These are phyloP conservation scores for Cordyceps tenuipes DNA, from an alignment of 2,329 filamentous ascomycete species.

Conservation along the genomic window DNA sequence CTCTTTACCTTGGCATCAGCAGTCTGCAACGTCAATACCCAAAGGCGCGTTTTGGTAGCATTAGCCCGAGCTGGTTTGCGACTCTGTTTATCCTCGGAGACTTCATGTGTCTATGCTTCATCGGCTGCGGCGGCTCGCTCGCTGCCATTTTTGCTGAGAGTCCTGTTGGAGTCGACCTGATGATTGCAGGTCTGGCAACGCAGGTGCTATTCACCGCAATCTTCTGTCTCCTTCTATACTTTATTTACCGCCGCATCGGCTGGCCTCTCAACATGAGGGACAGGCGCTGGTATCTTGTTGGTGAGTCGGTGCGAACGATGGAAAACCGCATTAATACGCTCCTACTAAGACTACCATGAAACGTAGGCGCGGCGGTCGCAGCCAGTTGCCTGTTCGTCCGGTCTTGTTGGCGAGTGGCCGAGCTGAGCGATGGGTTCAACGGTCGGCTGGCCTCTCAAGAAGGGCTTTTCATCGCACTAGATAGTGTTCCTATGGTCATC, in stretches of 20 bases:
- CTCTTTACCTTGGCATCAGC: slow-evolving; percentile 16
- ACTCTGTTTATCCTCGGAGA: slow-evolving; percentile 15
- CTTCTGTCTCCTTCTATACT: slow-evolving; percentile 11
- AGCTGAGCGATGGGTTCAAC: slow-evolving; percentile 16
- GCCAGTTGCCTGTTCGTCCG: slow-evolving; percentile 14
- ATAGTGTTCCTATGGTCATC: slow-evolving; percentile 14
- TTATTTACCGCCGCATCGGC: slow-evolving; percentile 7
- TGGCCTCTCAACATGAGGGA: background rate
- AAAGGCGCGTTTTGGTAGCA: background rate
- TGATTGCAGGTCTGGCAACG: slow-evolving; percentile 16
- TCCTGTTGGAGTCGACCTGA: slow-evolving; percentile 16
- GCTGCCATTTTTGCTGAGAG: slow-evolving; percentile 15
- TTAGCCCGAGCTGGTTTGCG: slow-evolving; percentile 13
- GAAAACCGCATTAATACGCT: background rate
- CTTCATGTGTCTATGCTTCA: slow-evolving; percentile 16
- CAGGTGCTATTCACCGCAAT: slow-evolving; percentile 16
- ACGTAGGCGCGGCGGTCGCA: slow-evolving; percentile 7
- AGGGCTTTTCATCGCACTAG: slow-evolving; percentile 14
- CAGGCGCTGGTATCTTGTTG: slow-evolving; percentile 6
- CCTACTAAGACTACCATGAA: background rate
- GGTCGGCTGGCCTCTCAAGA: slow-evolving; percentile 14
- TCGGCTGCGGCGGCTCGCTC: slow-evolving; percentile 15
- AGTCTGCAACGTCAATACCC: slow-evolving; percentile 9
- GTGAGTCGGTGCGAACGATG: background rate
- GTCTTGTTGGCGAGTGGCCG: slow-evolving; percentile 15